Conservation (phyloP, 2,329 filamentous ascomycete genomes). For the Aspergillus tubingensis region DNA sequence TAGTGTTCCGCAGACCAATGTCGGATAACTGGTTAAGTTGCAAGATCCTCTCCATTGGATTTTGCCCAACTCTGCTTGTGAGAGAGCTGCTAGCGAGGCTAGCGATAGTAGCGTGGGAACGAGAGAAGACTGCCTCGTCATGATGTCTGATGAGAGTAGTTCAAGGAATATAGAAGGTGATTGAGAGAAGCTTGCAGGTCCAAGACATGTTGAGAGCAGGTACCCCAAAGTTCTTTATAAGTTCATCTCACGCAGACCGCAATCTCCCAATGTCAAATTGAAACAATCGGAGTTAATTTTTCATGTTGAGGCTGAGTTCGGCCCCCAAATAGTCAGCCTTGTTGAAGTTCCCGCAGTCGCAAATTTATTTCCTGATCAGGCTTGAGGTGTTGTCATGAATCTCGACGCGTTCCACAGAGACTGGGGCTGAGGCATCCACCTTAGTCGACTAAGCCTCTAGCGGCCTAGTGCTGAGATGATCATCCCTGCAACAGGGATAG, state of each 20-base stretch:
- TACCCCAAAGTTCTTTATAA: background rate
- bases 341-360: background rate
- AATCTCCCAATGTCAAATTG: background rate
- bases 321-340: background rate
- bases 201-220: background rate
- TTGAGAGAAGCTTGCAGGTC: background rate
- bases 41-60: conserved; percentile 5
- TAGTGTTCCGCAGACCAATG: conserved; percentile 9
- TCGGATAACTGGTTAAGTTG: background rate
- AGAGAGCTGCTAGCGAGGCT: background rate
- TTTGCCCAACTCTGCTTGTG: conserved; percentile 6
- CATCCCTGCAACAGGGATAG: background rate
- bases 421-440: background rate
- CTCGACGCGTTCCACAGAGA: background rate
- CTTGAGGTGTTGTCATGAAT: background rate
- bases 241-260: background rate
- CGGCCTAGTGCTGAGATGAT: background rate
- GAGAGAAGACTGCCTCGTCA: background rate
- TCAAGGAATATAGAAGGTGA: background rate
- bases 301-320: background rate
- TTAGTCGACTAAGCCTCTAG: background rate
- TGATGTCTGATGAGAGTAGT: background rate
- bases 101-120: background rate
- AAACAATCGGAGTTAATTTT: background rate
- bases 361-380: background rate